These are phyloP conservation scores for Phytophthora syringae DNA, from an alignment of 352 stramenopile genomes.

Conservation along the genomic window DNA sequence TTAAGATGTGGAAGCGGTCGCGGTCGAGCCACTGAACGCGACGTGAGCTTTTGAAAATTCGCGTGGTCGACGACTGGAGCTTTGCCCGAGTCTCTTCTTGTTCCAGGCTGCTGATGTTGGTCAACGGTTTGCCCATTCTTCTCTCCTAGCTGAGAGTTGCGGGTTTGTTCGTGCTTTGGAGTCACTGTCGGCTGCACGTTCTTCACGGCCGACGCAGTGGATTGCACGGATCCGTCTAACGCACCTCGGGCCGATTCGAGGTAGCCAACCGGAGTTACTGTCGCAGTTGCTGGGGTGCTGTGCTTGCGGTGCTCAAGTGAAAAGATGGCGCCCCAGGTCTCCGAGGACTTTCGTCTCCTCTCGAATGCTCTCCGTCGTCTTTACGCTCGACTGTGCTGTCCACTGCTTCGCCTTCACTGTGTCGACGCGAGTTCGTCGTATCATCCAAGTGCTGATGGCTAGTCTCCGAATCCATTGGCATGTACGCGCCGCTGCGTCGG, in stretches of 20 bases:
- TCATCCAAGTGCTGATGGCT: constrained; percentile 23
- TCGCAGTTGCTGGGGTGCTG: constrained; percentile 8
- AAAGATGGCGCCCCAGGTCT: constrained; percentile 23
- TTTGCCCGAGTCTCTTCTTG: constrained; percentile 10
- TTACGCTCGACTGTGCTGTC: constrained; percentile 9
- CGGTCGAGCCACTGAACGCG: constrained; percentile 17
- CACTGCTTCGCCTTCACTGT: constrained; percentile 22
- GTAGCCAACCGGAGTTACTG: constrained; percentile 6
- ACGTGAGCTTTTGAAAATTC: constrained; percentile 15
- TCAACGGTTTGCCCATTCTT: constrained; percentile 10
- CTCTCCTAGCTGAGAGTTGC: not conserved
- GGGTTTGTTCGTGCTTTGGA: constrained; percentile 17
- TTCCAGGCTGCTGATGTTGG: not conserved
- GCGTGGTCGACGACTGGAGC: constrained; percentile 9
- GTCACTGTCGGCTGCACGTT: too few species aligned
- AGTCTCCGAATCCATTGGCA: constrained; percentile 23
- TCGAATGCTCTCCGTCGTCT: constrained; percentile 19
- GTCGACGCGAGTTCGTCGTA: constrained; percentile 11
- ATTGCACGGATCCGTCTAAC: constrained; percentile 12
- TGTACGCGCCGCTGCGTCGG: constrained; percentile 17
- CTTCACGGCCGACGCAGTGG: constrained; percentile 8
- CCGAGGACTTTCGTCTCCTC: constrained; percentile 22
- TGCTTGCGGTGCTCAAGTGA: constrained; percentile 9
- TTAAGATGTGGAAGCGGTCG: constrained; percentile 25
- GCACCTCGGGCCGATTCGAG: constrained; percentile 7